Conservation (phyloP, 2,329 filamentous ascomycete genomes). For the Pseudocercospora fijiensis region DNA sequence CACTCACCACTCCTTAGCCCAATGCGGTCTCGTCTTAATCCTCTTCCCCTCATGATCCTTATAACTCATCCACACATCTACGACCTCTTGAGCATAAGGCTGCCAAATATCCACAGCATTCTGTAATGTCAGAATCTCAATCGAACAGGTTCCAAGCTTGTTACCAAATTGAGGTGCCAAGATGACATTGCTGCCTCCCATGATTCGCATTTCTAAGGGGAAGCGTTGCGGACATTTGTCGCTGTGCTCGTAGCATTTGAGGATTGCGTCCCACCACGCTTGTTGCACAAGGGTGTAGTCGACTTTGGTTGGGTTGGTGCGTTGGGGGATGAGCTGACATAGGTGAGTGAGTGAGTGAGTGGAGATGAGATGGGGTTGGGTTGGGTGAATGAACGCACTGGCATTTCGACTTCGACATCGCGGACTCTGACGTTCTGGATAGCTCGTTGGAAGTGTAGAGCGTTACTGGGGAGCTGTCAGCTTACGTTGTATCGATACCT, state of each 20-base stretch:
- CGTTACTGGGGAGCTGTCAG: not conserved
- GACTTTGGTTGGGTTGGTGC: conserved; percentile 37
- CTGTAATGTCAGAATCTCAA: conserved; percentile 34
- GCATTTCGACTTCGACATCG: conserved; percentile 27
- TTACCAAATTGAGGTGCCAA: conserved; percentile 17
- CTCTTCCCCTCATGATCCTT: conserved; percentile 35
- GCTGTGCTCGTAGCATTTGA: conserved; percentile 42
- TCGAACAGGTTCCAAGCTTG: conserved; percentile 11
- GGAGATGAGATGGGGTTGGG: not conserved
- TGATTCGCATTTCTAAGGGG: conserved; percentile 18
- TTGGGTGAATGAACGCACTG: conserved; percentile 20
- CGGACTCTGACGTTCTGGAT: conserved; percentile 19
- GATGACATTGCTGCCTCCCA: conserved; percentile 15
- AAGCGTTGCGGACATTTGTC: conserved; percentile 35
- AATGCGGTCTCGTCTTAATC: conserved; percentile 46
- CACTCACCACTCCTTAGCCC: conserved; percentile 48
- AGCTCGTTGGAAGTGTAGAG: conserved; percentile 17
- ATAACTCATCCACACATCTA: conserved; percentile 47
- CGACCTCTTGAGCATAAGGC: conserved; percentile 44
- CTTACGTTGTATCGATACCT: not conserved
- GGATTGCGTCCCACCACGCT: conserved; percentile 55
- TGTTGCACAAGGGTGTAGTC: conserved; percentile 48
- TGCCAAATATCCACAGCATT: conserved; percentile 45
- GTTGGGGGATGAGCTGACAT: conserved; percentile 37
- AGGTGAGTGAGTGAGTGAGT: not conserved